Conservation (phyloP, 257 asterid species). For the Schizonepeta tenuifolia region DNA sequence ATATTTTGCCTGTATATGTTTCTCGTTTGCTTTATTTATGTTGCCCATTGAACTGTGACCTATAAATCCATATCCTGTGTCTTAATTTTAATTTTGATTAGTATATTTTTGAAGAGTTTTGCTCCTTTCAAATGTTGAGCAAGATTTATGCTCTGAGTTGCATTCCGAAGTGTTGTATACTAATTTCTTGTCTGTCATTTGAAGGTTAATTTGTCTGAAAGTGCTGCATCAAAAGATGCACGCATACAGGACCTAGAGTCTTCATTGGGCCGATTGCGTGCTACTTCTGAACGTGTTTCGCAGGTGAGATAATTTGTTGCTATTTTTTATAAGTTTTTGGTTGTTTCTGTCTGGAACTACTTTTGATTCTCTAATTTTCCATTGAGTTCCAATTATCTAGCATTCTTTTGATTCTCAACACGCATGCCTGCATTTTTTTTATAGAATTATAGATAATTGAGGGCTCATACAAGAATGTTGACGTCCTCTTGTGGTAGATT, state of each 20-base stretch:
- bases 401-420: neutral
- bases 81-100: no score
- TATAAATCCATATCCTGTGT: no score
- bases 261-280: constrained; percentile 65
- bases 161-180: neutral
- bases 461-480: neutral
- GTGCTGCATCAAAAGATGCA: constrained; percentile 67
- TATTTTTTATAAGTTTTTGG: no score
- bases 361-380: no score
- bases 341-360: no score
- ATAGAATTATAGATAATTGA: neutral
- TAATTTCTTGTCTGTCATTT: constrained; percentile 14
- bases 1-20: no score
- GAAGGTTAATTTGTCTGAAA: constrained; percentile 77
- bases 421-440: neutral
- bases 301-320: no score
- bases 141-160: no score
- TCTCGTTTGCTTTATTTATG: no score
- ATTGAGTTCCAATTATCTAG: neutral
- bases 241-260: constrained; percentile 69
- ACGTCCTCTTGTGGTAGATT: neutral
- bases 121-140: no score
- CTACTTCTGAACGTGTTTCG: constrained; percentile 61
- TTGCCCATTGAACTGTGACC: no score
- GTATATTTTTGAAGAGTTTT: no score